Percentiles rank a stretch among this genome's conserved stretches.
These are phyloP conservation scores for Elsinoe perseae DNA, from an alignment of 2,329 filamentous ascomycete genomes.

Conservation along the genomic window DNA sequence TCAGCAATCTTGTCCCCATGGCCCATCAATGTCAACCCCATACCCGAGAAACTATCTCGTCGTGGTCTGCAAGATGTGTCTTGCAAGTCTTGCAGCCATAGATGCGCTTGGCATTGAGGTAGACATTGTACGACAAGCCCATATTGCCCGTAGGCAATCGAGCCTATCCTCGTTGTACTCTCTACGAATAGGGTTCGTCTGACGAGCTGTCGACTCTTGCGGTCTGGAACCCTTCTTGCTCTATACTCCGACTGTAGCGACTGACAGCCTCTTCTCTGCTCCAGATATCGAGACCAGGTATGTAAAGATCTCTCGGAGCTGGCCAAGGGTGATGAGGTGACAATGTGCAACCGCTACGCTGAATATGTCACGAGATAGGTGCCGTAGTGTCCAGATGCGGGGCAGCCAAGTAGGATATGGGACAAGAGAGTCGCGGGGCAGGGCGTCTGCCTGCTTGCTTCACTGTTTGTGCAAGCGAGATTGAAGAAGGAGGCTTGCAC, in stretches of 20 bases:
- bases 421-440: not conserved
- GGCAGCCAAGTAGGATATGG: not conserved
- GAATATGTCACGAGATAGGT: not conserved
- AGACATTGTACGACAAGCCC: slow-evolving; percentile 23
- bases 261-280: not conserved
- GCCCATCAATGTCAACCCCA: too few relatives aligned
- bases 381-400: not conserved
- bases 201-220: not conserved
- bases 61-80: slow-evolving; percentile 87
- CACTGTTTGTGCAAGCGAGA: too few relatives aligned
- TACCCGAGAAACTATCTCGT: slow-evolving; percentile 92
- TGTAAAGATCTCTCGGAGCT: not conserved
- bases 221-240: not conserved
- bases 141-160: slow-evolving; percentile 17
- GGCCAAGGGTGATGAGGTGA: too few relatives aligned
- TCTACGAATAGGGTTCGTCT: not conserved
- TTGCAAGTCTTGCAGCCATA: slow-evolving; percentile 68
- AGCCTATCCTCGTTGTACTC: slow-evolving; percentile 8
- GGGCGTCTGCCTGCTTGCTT: too few relatives aligned
- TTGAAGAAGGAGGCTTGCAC: too few relatives aligned
- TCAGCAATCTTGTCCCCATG: not conserved
- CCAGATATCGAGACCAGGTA: not conserved
- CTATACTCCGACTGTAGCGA: not conserved
- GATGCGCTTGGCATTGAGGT: slow-evolving; percentile 22
- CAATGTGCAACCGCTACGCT: too few relatives aligned